phyloP scores from a whole-genome alignment of 495 filamentous ascomycete species.

The Hypoxylon fragiforme region DNA sequence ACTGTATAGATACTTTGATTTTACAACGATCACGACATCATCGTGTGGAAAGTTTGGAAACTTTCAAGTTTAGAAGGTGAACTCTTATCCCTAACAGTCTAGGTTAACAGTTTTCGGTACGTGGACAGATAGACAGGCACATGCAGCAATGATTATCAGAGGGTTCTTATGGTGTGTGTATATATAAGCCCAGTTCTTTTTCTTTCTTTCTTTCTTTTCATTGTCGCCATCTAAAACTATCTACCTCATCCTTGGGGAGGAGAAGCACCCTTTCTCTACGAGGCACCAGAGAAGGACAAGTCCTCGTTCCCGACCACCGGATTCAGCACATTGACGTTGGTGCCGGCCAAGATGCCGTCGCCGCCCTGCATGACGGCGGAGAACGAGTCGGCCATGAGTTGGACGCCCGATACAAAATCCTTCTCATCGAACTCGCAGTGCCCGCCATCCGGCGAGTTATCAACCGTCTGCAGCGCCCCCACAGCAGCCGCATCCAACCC shows the following conservation, averaged over 20 bases:
- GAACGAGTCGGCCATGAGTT: conserved; percentile 51
- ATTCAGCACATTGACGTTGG: conserved; percentile 47
- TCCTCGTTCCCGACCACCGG: conserved; percentile 50
- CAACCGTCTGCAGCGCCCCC: conserved; percentile 51
- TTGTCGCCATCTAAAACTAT: neutral
- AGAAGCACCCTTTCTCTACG: too few relatives aligned
- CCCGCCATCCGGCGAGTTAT: conserved; percentile 51
- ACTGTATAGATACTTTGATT: too few relatives aligned
- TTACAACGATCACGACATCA: too few relatives aligned
- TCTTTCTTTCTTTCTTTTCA: neutral
- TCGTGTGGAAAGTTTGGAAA: too few relatives aligned
- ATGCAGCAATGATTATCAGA: too few relatives aligned
- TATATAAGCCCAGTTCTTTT: too few relatives aligned
- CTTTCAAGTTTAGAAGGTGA: too few relatives aligned
- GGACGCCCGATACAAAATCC: conserved; percentile 52
- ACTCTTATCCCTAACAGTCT: too few relatives aligned
- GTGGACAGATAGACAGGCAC: too few relatives aligned
- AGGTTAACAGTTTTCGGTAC: too few relatives aligned
- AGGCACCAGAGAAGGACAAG: conserved; percentile 38
- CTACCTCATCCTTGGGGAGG: too few relatives aligned
- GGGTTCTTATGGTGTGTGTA: too few relatives aligned
- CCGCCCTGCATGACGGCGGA: conserved; percentile 50
- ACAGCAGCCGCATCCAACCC: conserved; percentile 44
- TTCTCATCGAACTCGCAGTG: conserved; percentile 56
- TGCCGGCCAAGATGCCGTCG: conserved; percentile 47